Percentiles rank a stretch among this genome's conserved stretches.
Conservation (phyloP, 2,329 filamentous ascomycete species). For the Fusarium chlamydosporum region DNA sequence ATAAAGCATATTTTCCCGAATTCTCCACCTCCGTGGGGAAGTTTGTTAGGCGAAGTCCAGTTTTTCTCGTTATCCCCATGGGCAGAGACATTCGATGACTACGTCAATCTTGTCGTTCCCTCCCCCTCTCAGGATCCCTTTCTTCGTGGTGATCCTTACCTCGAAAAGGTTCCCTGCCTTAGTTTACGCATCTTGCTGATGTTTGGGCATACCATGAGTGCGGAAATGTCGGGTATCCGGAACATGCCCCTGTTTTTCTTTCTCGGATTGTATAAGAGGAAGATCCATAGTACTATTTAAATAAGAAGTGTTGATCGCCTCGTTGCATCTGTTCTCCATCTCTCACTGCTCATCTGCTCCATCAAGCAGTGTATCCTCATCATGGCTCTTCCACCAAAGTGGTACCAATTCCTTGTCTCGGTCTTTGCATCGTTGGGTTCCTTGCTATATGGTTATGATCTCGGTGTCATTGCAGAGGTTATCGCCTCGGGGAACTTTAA, state of each 20-base stretch:
- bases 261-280: not conserved
- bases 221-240: conserved; percentile 17
- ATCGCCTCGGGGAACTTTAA: conserved; percentile 31
- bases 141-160: not conserved
- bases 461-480: conserved; percentile 36
- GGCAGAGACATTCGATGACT: conserved; percentile 5
- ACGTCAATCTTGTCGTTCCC: conserved; percentile 5
- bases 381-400: conserved; percentile 62
- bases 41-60: conserved; percentile 11
- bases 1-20: conserved; percentile 21
- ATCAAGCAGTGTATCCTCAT: conserved; percentile 8
- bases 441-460: conserved; percentile 33
- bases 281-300: conserved; percentile 1
- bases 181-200: not conserved
- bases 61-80: conserved; percentile 7
- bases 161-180: conserved; percentile 4
- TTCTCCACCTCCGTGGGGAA: conserved; percentile 30
- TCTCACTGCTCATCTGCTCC: conserved; percentile 3
- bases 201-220: not conserved
- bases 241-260: conserved; percentile 6
- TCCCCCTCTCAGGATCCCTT: not conserved
- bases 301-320: conserved; percentile 18
- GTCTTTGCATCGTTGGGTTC: conserved; percentile 36
- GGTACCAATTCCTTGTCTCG: conserved; percentile 64
- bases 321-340: not conserved